phyloP scores from a whole-genome alignment of 2,329 filamentous ascomycete species.

The Botryotinia narcissicola region DNA sequence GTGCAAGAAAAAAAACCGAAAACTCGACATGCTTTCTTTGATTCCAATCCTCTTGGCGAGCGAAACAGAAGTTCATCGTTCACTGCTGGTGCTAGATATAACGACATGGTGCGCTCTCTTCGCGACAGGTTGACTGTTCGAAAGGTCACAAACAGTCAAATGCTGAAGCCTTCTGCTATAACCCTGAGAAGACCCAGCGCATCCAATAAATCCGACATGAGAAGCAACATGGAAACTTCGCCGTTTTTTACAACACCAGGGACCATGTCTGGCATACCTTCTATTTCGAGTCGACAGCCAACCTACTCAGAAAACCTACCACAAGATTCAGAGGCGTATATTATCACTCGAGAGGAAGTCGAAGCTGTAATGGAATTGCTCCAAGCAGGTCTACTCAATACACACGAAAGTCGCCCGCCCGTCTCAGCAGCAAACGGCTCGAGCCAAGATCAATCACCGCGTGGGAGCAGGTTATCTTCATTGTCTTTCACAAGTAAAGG shows the following conservation, averaged over 20 bases:
- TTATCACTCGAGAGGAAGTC: conserved; percentile 33
- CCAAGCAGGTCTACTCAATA: background rate
- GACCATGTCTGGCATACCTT: background rate
- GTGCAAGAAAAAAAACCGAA: background rate
- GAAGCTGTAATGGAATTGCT: conserved; percentile 29
- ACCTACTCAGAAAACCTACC: conserved; percentile 5
- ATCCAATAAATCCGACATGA: background rate
- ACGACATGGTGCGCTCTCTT: conserved; percentile 30
- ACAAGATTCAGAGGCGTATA: conserved; percentile 22
- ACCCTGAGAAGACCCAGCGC: conserved; percentile 32
- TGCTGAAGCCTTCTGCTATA: conserved; percentile 28
- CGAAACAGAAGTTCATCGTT: conserved; percentile 24
- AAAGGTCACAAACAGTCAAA: conserved; percentile 19
- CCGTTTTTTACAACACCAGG: background rate
- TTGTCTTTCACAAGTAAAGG: conserved; percentile 20
- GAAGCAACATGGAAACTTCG: background rate
- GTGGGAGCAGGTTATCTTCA: conserved; percentile 9
- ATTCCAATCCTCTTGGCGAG: conserved; percentile 2
- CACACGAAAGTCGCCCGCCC: background rate
- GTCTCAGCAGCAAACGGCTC: background rate
- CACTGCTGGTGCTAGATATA: conserved; percentile 22
- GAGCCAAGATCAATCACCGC: background rate
- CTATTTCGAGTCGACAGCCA: background rate
- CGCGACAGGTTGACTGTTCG: conserved; percentile 28
- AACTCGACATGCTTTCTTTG: conserved; percentile 5